Evolutionary conservation across 164 flowering plant species (phyloP).

Genomic region (Aristolochia fimbriata): DNA sequence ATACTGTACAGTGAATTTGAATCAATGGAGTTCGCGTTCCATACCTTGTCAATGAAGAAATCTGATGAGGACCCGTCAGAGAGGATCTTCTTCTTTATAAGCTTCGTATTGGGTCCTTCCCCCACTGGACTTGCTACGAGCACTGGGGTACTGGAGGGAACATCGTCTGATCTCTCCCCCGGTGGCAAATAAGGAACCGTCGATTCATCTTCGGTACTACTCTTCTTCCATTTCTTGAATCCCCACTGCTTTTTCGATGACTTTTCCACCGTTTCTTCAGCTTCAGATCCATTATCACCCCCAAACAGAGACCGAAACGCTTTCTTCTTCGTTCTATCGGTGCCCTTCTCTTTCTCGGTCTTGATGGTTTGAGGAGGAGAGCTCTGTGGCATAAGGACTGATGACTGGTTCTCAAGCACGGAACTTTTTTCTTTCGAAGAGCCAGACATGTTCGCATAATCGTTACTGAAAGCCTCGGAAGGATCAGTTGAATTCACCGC

Average conservation of each 20-base stretch:
- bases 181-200: constrained; percentile 40
- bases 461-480: constrained; percentile 6
- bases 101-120: constrained; percentile 58
- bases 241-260: constrained; percentile 58
- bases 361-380: constrained; percentile 15
- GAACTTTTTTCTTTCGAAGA: constrained; percentile 33
- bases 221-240: constrained; percentile 66
- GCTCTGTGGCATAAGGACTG: constrained; percentile 56
- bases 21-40: neutral
- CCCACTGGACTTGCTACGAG: constrained; percentile 40
- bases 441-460: constrained; percentile 8
- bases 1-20: no score
- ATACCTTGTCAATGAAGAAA: constrained; percentile 80
- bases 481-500: constrained; percentile 6
- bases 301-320: constrained; percentile 37
- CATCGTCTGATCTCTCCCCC: constrained; percentile 39
- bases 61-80: constrained; percentile 64
- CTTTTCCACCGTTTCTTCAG: constrained; percentile 28
- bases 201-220: constrained; percentile 36
- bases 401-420: constrained; percentile 20
- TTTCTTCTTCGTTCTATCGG: constrained; percentile 37
- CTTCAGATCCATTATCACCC: constrained; percentile 5
- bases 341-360: constrained; percentile 20
- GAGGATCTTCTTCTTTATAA: constrained; percentile 58
- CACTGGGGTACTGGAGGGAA: constrained; percentile 15